phyloP scores from a whole-genome alignment of 78 protist genomes.

The Monocercomonoides exilis region DNA sequence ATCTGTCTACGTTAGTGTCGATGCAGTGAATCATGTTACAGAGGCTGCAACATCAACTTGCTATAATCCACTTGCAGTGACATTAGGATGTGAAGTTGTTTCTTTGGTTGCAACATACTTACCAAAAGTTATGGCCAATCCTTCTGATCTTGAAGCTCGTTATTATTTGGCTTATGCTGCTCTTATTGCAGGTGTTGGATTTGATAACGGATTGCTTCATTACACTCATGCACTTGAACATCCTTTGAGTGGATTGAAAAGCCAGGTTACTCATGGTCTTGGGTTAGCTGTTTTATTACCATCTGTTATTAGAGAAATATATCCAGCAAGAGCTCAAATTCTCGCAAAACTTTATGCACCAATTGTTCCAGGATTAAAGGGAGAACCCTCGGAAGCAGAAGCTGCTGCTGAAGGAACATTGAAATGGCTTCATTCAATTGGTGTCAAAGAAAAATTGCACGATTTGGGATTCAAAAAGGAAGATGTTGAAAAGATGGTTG shows the following conservation, averaged over 20 bases:
- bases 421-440: background rate
- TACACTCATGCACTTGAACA: too few relatives aligned
- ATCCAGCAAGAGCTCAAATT: background rate
- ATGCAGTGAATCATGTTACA: constrained; percentile 16
- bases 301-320: background rate
- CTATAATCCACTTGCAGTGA: constrained; percentile 6
- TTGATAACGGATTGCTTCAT: too few relatives aligned
- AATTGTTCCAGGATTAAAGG: background rate
- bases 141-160: background rate
- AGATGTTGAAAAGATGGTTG: background rate
- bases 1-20: constrained; percentile 10
- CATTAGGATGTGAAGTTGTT: background rate
- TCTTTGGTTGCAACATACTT: background rate
- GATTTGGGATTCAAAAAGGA: background rate
- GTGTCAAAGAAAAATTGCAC: constrained; percentile 15
- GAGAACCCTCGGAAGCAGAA: constrained; percentile 6
- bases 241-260: background rate
- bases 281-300: constrained; percentile 21
- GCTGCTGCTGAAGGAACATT: background rate
- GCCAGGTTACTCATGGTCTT: constrained; percentile 20
- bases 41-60: constrained; percentile 14
- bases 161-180: constrained; percentile 6
- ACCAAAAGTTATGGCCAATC: constrained; percentile 11
- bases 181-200: constrained; percentile 2
- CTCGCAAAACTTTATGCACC: too few relatives aligned